Base-by-base conservation (phyloP, 2,329 filamentous ascomycete species). In the Colletotrichum sublineola region DNA sequence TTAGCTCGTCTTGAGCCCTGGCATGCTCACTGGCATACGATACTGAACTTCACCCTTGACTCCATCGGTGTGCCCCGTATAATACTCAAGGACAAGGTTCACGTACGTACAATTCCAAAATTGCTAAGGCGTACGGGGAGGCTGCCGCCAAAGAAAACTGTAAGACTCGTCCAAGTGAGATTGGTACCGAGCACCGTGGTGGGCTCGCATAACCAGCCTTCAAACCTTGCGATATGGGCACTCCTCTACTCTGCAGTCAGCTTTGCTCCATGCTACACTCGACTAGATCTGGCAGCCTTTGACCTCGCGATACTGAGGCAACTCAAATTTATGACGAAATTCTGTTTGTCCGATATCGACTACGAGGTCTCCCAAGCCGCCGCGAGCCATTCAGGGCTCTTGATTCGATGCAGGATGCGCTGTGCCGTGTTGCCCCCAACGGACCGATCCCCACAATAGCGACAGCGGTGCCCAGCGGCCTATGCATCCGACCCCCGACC, bases 301-400 rank as follows among this genome's bases (percentile, higher is more conserved):
- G 55, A 20, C 42, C 53, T 63, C 50, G 31, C 50, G 58, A 71
- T 66, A 73, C 67, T 58, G 71, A 50, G 24, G 24, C 29, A 36
- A 53, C 24, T 44, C 55, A 62, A 71, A 67, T 18, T 44, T 50
- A 71, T 73, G 71, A 73, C 71, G 62, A 71, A 53, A 73, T 71
- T 56, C 8, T 63, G 71, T 73, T 71, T 73, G 71, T 73, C 71
- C 48, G 38, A 36, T 29, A 40, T 52, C 33, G 29, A 67, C 36
- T n/a, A 24, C 42, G 44, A 24, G 31, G 48, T 42, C 31, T 24
- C 44, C 33, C 31, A 44, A 20, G 38, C 53, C 46, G 40, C 55
- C 24, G 15, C 52, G 42, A 33, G 24, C 53, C 67, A 71, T 57
- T 71, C 48, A 58, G 68, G 29, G 50, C 31, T 29, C 58, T 53